A percentile compares a stretch with the other conserved stretches of the same genome.
These are phyloP conservation scores for Taiozyma sp. DNA, from an alignment of 1,139 yeast genomes.

Conservation along the genomic window DNA sequence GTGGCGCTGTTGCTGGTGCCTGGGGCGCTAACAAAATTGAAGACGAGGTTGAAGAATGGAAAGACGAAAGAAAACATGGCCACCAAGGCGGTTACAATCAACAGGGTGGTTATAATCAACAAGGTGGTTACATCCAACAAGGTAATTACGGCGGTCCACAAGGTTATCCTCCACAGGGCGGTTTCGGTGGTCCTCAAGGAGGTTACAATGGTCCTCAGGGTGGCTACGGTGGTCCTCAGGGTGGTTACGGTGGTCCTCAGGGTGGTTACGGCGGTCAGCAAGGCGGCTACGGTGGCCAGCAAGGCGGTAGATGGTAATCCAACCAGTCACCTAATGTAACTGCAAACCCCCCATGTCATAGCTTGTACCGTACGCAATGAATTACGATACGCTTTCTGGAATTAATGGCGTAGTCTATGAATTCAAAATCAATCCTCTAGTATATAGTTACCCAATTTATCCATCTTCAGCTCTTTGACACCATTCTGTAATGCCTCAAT, in stretches of 20 bases:
- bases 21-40: constrained; percentile 51
- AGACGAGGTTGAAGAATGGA: constrained; percentile 30
- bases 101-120: constrained; percentile 2
- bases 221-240: constrained; percentile 25
- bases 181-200: constrained; percentile 13
- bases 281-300: constrained; percentile 14
- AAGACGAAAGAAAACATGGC: constrained; percentile 14
- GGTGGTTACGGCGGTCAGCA: constrained; percentile 14
- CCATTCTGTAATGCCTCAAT: constrained; percentile 63
- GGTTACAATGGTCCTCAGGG: constrained; percentile 33
- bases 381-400: not conserved
- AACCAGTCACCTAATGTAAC: not conserved
- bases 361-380: not conserved
- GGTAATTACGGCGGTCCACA: constrained; percentile 7
- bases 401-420: not conserved
- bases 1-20: constrained; percentile 61
- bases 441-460: constrained; percentile 74
- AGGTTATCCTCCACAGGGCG: constrained; percentile 14
- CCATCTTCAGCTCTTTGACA: constrained; percentile 60
- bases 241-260: constrained; percentile 18
- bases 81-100: constrained; percentile 15
- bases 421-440: constrained; percentile 33
- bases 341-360: not conserved
- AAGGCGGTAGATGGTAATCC: constrained; percentile 21
- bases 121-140: not conserved